A percentile compares a stretch with the other conserved stretches of the same genome.
Evolutionary conservation across 768 basidiomycete species (phyloP).

Genomic region (Coprinopsis cinerea): DNA sequence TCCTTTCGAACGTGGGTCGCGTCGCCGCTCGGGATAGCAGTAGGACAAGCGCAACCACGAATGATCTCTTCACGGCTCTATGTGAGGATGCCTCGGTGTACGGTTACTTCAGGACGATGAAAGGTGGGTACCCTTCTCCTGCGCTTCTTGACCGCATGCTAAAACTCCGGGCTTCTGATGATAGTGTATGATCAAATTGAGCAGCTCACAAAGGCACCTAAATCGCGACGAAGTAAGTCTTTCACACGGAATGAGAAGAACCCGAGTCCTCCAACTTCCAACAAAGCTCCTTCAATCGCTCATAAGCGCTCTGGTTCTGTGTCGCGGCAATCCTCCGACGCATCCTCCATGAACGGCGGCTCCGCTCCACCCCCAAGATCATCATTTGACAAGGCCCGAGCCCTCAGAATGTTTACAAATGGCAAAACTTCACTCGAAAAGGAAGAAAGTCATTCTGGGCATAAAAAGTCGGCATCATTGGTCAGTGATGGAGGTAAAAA

Average conservation of each 20-base stretch:
- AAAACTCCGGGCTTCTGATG: conserved; percentile 15
- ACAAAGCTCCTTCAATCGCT: conserved; percentile 33
- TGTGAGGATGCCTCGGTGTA: conserved; percentile 90
- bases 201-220: conserved; percentile 50
- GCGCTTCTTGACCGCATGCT: conserved; percentile 10
- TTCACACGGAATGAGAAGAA: conserved; percentile 49
- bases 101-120: conserved; percentile 78
- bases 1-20: conserved; percentile 75
- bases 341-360: conserved; percentile 19
- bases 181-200: conserved; percentile 80
- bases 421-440: conserved; percentile 34
- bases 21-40: conserved; percentile 85
- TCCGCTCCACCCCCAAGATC: conserved; percentile 35
- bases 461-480: conserved; percentile 50
- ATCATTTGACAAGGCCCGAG: conserved; percentile 61
- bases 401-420: conserved; percentile 50
- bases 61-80: conserved; percentile 82
- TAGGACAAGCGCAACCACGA: conserved; percentile 63
- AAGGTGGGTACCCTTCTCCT: conserved; percentile 47
- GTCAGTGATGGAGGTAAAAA: conserved; percentile 45
- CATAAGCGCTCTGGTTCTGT: conserved; percentile 25
- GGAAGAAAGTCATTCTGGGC: conserved; percentile 38
- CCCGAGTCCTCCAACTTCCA: conserved; percentile 38
- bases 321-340: conserved; percentile 36
- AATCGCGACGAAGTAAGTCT: conserved; percentile 62